These are phyloP conservation scores for Nakaseomyces nivariensis DNA, from an alignment of 1,139 yeast genomes.

Conservation along the genomic window DNA sequence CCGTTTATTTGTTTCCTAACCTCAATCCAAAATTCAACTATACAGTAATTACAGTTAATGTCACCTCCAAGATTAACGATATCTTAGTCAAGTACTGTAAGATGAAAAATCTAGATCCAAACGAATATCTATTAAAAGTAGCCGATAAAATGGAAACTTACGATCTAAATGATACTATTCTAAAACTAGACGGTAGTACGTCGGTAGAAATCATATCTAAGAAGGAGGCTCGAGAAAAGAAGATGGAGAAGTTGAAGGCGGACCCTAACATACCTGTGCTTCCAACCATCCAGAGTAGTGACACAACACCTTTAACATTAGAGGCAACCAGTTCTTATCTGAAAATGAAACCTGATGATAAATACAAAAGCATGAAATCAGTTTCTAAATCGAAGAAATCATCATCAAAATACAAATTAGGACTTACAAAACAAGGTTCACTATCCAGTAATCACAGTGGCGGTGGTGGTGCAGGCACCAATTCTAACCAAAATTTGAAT, in stretches of 20 bases:
- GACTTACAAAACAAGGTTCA: constrained; percentile 14
- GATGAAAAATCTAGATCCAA: constrained; percentile 28
- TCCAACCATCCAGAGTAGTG: constrained; percentile 29
- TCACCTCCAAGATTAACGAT: constrained; percentile 30
- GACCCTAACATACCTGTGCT: constrained; percentile 21
- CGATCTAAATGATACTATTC: constrained; percentile 31
- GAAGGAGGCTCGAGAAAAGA: constrained; percentile 24
- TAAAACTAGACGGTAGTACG: constrained; percentile 30
- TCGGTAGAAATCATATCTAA: constrained; percentile 26
- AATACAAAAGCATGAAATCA: constrained; percentile 7
- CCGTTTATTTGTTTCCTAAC: constrained; percentile 30
- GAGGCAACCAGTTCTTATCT: constrained; percentile 17
- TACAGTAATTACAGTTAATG: constrained; percentile 24
- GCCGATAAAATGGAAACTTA: constrained; percentile 23
- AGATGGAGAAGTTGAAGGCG: constrained; percentile 22
- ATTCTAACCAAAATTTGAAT: background rate
- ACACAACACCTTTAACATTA: constrained; percentile 26
- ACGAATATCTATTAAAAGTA: constrained; percentile 28
- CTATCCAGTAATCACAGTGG: constrained; percentile 11
- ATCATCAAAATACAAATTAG: constrained; percentile 18
- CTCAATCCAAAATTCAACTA: constrained; percentile 20
- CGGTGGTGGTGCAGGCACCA: constrained; percentile 5
- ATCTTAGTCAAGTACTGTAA: constrained; percentile 28
- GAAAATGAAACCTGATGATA: constrained; percentile 9
- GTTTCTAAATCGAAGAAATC: constrained; percentile 11